Percentiles rank a stretch among this genome's conserved stretches.
Conservation (phyloP, 2,329 filamentous ascomycete species). For the Passalora sequoiae region DNA sequence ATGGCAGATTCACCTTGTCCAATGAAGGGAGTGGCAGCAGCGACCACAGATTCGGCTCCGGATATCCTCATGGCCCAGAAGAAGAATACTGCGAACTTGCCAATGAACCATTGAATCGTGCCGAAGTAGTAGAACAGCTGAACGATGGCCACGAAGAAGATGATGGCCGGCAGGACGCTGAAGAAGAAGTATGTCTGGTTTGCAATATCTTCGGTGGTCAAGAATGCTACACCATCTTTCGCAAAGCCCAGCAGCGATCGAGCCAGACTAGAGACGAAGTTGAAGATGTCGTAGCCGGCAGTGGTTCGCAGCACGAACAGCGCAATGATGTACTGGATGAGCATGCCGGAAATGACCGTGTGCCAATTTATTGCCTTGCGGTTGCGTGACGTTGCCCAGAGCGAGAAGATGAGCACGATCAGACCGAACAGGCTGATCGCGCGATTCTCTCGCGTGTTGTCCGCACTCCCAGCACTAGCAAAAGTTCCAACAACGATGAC, state of each 20-base stretch:
- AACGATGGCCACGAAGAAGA: constrained; percentile 93
- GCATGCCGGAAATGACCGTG: constrained; percentile 75
- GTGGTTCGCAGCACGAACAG: constrained; percentile 79
- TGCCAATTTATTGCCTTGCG: constrained; percentile 51
- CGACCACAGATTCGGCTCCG: constrained; percentile 88
- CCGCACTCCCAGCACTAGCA: constrained; percentile 61
- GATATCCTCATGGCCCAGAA: constrained; percentile 85
- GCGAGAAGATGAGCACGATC: constrained; percentile 59
- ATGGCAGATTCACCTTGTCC: constrained; percentile 92
- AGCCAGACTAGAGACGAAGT: constrained; percentile 74
- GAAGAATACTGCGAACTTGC: constrained; percentile 84
- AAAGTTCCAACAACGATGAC: constrained; percentile 77
- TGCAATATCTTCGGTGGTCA: constrained; percentile 51
- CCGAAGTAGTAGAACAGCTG: constrained; percentile 78
- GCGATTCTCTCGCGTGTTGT: constrained; percentile 76
- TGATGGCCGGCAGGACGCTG: constrained; percentile 79
- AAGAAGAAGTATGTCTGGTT: constrained; percentile 64
- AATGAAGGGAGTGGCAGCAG: constrained; percentile 87
- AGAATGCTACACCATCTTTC: constrained; percentile 64
- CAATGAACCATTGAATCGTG: constrained; percentile 81
- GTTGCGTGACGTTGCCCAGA: constrained; percentile 68
- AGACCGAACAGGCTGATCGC: constrained; percentile 77
- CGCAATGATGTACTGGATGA: constrained; percentile 80
- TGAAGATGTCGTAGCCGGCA: constrained; percentile 83
- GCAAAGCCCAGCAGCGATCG: constrained; percentile 72